Evolutionary conservation across 495 filamentous ascomycete species (phyloP).

Genomic region (Viridothelium virens): DNA sequence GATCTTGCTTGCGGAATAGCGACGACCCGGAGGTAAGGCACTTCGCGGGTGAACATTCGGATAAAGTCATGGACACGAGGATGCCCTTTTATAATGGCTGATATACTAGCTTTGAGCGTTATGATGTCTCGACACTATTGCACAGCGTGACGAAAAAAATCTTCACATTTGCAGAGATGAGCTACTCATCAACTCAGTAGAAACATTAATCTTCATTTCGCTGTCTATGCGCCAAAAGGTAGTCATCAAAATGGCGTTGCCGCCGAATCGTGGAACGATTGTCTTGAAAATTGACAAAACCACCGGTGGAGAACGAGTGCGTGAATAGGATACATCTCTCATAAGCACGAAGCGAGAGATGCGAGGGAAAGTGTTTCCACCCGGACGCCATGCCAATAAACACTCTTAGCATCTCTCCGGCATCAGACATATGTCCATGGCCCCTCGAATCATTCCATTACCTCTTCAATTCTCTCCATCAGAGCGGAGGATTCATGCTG

Average conservation of each 20-base stretch:
- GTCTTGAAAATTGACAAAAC: not conserved
- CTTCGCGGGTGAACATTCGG: no score
- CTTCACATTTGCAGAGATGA: no score
- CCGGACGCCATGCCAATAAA: slow-evolving; percentile 5
- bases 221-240: slow-evolving; percentile 1
- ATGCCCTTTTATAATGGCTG: no score
- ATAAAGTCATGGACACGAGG: no score
- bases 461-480: not conserved
- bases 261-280: not conserved
- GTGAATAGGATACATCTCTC: not conserved
- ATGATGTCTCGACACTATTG: no score
- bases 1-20: no score
- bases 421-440: no score
- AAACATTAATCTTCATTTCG: not conserved
- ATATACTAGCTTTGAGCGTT: no score
- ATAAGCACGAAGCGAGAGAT: not conserved
- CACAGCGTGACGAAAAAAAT: no score
- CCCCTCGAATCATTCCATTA: not conserved
- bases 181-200: not conserved
- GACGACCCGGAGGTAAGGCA: no score
- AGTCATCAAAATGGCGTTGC: not conserved
- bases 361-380: not conserved
- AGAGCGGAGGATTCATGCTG: slow-evolving; percentile 46
- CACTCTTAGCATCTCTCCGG: not conserved
- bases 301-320: not conserved